phyloP scores from a whole-genome alignment of 768 basidiomycete genomes.

The Lyophyllum decastes region DNA sequence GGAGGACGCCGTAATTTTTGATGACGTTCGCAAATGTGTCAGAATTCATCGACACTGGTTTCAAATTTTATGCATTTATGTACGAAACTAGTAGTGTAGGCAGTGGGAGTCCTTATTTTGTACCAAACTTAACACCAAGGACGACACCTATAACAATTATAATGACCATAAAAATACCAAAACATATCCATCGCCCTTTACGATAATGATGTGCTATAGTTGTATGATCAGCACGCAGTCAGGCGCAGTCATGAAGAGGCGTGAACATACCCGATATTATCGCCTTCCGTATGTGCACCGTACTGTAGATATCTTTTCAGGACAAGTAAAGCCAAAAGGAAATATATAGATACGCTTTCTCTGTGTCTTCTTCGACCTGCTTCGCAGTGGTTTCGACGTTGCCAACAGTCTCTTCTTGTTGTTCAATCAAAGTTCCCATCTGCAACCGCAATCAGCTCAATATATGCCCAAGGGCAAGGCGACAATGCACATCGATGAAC shows the following conservation, averaged over 20 bases:
- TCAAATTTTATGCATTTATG: neutral
- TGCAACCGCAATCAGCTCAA: conserved; percentile 24
- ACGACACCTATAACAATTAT: conserved; percentile 59
- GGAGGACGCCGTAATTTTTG: conserved; percentile 19
- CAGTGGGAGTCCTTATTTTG: conserved; percentile 8
- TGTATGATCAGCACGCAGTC: conserved; percentile 1
- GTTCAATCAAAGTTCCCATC: conserved; percentile 79
- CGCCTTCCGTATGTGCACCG: conserved; percentile 64
- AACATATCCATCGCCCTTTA: conserved; percentile 87
- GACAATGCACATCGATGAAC: conserved; percentile 69
- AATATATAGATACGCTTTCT: conserved; percentile 52
- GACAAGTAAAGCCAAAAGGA: neutral
- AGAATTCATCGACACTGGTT: neutral
- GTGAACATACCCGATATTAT: conserved; percentile 49
- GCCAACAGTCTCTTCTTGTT: conserved; percentile 77
- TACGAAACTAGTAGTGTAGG: too few species aligned
- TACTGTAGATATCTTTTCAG: conserved; percentile 34
- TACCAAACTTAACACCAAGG: conserved; percentile 48
- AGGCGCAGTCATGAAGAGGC: conserved; percentile 11
- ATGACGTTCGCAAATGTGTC: conserved; percentile 15
- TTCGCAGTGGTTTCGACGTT: conserved; percentile 63
- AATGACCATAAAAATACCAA: conserved; percentile 59
- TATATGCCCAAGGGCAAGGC: neutral
- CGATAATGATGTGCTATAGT: conserved; percentile 63
- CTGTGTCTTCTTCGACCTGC: conserved; percentile 67